These are phyloP conservation scores for Closterium sp. DNA, from an alignment of 139 green algal species.

Conservation along the genomic window DNA sequence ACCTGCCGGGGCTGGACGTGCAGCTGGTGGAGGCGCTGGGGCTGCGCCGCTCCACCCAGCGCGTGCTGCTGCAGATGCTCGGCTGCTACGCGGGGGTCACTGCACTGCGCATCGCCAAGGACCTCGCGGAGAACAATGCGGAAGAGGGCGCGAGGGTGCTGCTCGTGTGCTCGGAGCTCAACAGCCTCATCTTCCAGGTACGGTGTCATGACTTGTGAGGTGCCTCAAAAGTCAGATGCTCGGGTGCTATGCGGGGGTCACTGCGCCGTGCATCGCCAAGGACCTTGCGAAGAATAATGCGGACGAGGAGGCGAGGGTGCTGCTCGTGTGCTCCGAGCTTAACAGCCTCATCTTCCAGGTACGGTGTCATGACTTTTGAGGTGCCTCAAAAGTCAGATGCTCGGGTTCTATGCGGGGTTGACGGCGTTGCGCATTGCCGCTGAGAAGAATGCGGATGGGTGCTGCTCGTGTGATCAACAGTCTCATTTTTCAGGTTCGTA, in stretches of 20 bases:
- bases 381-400: too few relatives aligned
- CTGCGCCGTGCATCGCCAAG: too few relatives aligned
- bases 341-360: constrained; percentile 16
- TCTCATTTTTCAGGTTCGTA: too few relatives aligned
- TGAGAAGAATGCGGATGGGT: too few relatives aligned
- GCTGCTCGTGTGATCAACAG: too few relatives aligned
- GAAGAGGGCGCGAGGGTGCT: not conserved
- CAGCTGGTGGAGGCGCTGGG: not conserved
- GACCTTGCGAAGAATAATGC: not conserved
- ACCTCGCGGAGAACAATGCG: constrained; percentile 5
- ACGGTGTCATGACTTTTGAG: not conserved
- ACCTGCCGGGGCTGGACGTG: constrained; percentile 11
- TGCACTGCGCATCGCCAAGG: constrained; percentile 5
- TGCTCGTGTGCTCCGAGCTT: constrained; percentile 1
- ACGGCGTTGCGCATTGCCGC: too few relatives aligned
- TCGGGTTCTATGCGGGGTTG: too few relatives aligned
- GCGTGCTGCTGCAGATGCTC: constrained; percentile 19
- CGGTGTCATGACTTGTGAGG: not conserved
- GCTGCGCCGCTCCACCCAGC: not conserved
- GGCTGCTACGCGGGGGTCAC: constrained; percentile 15
- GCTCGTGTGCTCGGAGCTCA: constrained; percentile 6
- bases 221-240: not conserved
- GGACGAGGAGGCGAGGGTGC: not conserved
- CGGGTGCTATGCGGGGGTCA: not conserved
- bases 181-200: constrained; percentile 17